phyloP scores from a whole-genome alignment of 768 basidiomycete genomes.

The Candolleomyces aberdarensis region DNA sequence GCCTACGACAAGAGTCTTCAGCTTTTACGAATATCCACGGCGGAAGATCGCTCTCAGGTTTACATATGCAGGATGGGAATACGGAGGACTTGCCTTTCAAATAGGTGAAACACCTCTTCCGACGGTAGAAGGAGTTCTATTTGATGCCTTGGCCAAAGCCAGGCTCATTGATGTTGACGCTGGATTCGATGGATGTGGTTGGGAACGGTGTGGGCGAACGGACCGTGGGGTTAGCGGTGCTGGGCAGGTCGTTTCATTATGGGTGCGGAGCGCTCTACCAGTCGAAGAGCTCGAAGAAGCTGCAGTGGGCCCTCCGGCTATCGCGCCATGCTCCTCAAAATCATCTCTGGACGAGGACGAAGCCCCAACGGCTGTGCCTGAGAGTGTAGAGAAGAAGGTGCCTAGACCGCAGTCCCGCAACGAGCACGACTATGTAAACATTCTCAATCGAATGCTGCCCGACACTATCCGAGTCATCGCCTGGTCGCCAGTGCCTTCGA shows the following conservation, averaged over 20 bases:
- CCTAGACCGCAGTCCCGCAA: conserved; percentile 10
- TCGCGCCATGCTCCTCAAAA: background rate
- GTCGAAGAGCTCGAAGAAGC: conserved; percentile 15
- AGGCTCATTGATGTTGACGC: conserved; percentile 70
- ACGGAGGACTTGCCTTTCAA: conserved; percentile 88
- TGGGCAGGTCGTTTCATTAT: conserved; percentile 90
- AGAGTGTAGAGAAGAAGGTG: background rate
- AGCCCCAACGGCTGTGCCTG: background rate
- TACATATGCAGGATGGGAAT: conserved; percentile 90
- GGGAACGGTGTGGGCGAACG: conserved; percentile 90
- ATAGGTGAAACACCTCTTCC: conserved; percentile 65
- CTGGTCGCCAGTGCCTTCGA: conserved; percentile 82
- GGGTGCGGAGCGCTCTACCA: conserved; percentile 73
- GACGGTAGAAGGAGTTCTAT: conserved; percentile 88
- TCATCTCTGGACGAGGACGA: conserved; percentile 1
- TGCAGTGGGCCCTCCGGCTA: conserved; percentile 2
- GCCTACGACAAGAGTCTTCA: conserved; percentile 38
- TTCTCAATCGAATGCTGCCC: conserved; percentile 87
- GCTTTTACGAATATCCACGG: conserved; percentile 64
- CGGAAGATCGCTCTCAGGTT: conserved; percentile 95
- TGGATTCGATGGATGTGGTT: conserved; percentile 84
- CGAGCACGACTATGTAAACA: conserved; percentile 74
- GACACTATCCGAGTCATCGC: conserved; percentile 86
- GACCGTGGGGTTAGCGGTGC: conserved; percentile 94
- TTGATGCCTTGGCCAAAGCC: conserved; percentile 73